Evolutionary conservation across 2,329 filamentous ascomycete species (phyloP), one percentile per base, ranked within the genome.

Genomic region (Ophiocordyceps robertsii): DNA sequence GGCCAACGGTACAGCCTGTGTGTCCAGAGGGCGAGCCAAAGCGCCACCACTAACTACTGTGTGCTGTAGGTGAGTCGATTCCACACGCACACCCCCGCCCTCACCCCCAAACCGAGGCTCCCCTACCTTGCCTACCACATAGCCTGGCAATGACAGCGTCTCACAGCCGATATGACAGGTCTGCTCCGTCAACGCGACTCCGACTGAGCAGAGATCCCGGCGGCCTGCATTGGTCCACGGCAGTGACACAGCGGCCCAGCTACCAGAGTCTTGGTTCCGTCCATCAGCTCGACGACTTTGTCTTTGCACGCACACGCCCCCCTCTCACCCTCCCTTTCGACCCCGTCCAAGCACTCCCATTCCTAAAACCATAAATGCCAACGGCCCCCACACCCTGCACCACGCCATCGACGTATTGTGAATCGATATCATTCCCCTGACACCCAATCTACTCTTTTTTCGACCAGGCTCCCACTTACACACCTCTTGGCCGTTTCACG

Each of bases 101-200:
- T 36, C 33, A 5, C 33, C n/a, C 33, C 14, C 14, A 7, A 16
- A 36, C 6, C 3, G 33, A 36, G 33, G 33, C 17, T 36, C 33
- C 44, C 24, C 27, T 17, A 19, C 43, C 4, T 6, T 30, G 12
- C n/a, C 12, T 39, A 9, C 21, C n/a, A n/a, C n/a, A n/a, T n/a
- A n/a, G n/a, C n/a, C 37, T 21, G 42, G 37, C 48, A 42, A 52
- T 52, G 51, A 47, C 50, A 50, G 46, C 49, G 47, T 47, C 36
- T 46, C 41, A 43, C 42, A 40, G 48, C 46, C 48, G 51, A 61
- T 59, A 54, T 60, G 58, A 61, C 58, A 61, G 50, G 58, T 61
- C 58, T 59, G 44, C 52, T 54, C 49, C 48, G 43, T 39, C 48
- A 46, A 43, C 19, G 37, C 40, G 39, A 31, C 27, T 36, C 52